A percentile compares a stretch with the other conserved stretches of the same genome.
These are phyloP conservation scores for Lachnellula occidentalis DNA, from an alignment of 2,329 filamentous ascomycete species.

Conservation along the genomic window DNA sequence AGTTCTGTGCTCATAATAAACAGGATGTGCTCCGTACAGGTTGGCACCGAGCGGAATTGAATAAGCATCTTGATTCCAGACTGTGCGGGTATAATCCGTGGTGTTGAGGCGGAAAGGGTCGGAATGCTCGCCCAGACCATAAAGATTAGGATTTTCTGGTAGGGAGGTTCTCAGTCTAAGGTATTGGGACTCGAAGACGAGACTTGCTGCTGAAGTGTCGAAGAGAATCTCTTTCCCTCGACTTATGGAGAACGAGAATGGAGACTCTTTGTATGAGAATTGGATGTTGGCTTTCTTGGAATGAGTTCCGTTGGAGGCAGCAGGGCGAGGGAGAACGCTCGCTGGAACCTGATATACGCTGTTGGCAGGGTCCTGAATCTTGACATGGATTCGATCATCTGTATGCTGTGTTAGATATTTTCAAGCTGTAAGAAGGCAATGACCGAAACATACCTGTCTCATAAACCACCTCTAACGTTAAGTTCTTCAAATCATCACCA, in stretches of 20 bases:
- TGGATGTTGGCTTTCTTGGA: constrained; percentile 37
- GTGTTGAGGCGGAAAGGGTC: constrained; percentile 54
- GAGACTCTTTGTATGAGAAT: constrained; percentile 48
- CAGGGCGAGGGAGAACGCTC: constrained; percentile 49
- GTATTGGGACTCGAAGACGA: constrained; percentile 62
- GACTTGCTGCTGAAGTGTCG: constrained; percentile 49
- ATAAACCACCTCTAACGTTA: constrained; percentile 56
- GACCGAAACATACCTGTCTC: constrained; percentile 39
- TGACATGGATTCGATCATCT: constrained; percentile 58
- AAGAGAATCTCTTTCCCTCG: constrained; percentile 51
- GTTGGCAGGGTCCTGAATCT: constrained; percentile 54
- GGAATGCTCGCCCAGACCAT: constrained; percentile 60
- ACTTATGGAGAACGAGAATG: constrained; percentile 56
- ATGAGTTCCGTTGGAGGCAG: constrained; percentile 27
- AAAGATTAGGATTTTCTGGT: constrained; percentile 53
- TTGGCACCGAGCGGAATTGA: constrained; percentile 49
- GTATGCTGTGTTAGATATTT: background rate
- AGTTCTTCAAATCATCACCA: constrained; percentile 62
- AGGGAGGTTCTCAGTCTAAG: constrained; percentile 55
- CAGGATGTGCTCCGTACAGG: constrained; percentile 57
- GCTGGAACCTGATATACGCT: constrained; percentile 59
- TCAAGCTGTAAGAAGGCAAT: background rate
- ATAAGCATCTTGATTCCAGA: constrained; percentile 58
- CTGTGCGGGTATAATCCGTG: constrained; percentile 54
- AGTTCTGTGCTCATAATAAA: constrained; percentile 58